A percentile compares a stretch with the other conserved stretches of the same genome.
Conservation (phyloP, 208 protist species). For the Acanthamoeba triangularis region DNA sequence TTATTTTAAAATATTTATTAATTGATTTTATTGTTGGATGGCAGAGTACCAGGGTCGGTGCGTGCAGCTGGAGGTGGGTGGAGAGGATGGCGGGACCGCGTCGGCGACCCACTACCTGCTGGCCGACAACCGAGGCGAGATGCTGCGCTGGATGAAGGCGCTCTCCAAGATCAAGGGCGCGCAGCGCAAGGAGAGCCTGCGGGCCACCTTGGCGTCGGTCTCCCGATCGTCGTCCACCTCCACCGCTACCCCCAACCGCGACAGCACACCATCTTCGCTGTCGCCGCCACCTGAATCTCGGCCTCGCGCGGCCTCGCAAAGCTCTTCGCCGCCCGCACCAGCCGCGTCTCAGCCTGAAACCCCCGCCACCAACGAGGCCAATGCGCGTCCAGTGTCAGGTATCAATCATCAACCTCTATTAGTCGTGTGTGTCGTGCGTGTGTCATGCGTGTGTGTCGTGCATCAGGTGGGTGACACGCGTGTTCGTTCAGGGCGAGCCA, state of each 20-base stretch:
- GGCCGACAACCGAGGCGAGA: constrained; percentile 32
- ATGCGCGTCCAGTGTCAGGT: too few species aligned
- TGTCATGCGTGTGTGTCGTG: too few species aligned
- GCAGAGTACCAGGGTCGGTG: constrained; percentile 33
- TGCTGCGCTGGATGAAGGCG: constrained; percentile 47
- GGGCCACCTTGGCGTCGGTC: neutral
- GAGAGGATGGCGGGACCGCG: neutral
- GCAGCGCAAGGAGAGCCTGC: constrained; percentile 14
- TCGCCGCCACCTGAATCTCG: too few species aligned
- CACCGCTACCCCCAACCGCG: neutral
- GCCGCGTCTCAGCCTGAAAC: too few species aligned
- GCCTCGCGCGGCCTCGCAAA: too few species aligned
- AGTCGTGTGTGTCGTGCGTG: too few species aligned
- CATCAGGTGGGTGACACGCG: too few species aligned
- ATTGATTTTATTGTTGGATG: neutral
- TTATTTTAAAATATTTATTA: neutral
- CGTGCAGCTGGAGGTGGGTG: neutral
- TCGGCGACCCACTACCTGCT: neutral
- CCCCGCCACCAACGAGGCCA: neutral
- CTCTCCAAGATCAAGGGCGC: constrained; percentile 34
- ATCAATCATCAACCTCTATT: too few species aligned
- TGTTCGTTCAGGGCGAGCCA: too few species aligned
- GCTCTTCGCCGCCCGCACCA: too few species aligned
- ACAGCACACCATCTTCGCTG: neutral
- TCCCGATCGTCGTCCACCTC: neutral